A percentile compares a stretch with the other conserved stretches of the same genome.
phyloP scores from a whole-genome alignment of 306 rosid species.

The Parietaria judaica region DNA sequence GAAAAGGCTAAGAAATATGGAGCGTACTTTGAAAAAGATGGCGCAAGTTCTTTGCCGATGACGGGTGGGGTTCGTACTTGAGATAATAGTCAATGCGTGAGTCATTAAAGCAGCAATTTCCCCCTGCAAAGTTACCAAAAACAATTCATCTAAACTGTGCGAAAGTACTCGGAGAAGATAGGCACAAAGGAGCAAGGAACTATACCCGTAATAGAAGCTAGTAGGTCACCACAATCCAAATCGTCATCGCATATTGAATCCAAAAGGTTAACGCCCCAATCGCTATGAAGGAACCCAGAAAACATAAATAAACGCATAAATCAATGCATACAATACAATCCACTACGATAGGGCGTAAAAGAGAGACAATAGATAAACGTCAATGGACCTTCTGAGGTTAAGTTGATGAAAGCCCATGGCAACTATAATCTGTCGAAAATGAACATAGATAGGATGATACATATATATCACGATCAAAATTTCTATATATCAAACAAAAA shows the following conservation, averaged over 20 bases:
- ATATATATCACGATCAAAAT: conserved; percentile 19
- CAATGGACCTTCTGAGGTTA: conserved; percentile 57
- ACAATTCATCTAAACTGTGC: conserved; percentile 12
- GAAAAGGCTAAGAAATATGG: conserved; percentile 12
- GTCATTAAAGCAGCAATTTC: conserved; percentile 82
- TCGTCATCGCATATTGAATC: conserved; percentile 65
- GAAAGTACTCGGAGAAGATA: not conserved
- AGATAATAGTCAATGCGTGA: conserved; percentile 76
- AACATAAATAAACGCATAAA: not conserved
- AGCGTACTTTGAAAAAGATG: conserved; percentile 93
- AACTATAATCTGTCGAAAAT: conserved; percentile 53
- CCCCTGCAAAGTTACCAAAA: conserved; percentile 50
- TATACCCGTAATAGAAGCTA: conserved; percentile 77
- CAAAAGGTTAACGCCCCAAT: conserved; percentile 66
- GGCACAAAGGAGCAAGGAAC: conserved; percentile 3
- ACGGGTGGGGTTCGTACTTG: conserved; percentile 76
- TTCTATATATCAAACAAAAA: not conserved
- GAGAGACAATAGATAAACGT: conserved; percentile 3
- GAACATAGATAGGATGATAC: conserved; percentile 13
- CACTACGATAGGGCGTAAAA: not conserved
- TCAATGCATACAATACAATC: not conserved
- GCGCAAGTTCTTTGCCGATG: conserved; percentile 76
- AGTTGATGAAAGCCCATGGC: conserved; percentile 64
- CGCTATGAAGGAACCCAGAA: conserved; percentile 36
- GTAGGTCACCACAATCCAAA: conserved; percentile 63